Evolutionary conservation across 768 basidiomycete species (phyloP).

Genomic region (Mycena albidolilacea): DNA sequence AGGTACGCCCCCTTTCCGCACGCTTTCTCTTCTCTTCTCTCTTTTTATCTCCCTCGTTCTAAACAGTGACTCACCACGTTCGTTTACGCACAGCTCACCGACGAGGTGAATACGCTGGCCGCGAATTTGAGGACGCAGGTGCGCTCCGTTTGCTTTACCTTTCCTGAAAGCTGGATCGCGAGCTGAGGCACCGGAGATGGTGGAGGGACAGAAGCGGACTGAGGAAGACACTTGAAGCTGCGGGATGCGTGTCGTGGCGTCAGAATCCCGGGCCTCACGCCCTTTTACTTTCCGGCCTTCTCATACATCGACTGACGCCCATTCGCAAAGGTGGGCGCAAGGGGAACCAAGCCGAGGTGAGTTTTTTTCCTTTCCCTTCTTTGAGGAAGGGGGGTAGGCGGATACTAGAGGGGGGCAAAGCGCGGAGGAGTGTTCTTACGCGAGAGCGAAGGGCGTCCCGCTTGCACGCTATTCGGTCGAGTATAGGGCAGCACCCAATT

Average conservation of each 20-base stretch:
- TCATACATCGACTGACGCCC: background rate
- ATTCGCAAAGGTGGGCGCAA: too few relatives aligned
- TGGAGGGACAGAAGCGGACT: too few relatives aligned
- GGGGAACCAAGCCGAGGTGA: too few relatives aligned
- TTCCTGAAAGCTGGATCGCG: too few relatives aligned
- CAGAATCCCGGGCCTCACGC: background rate
- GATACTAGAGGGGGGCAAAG: too few relatives aligned
- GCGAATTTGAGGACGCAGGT: conserved; percentile 64
- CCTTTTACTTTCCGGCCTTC: conserved; percentile 2
- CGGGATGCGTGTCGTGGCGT: background rate
- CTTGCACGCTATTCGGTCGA: conserved; percentile 2
- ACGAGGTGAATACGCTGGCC: conserved; percentile 76
- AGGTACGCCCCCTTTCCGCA: too few relatives aligned
- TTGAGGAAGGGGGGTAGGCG: background rate
- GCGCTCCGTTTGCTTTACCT: background rate
- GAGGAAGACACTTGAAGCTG: too few relatives aligned
- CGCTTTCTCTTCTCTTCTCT: too few relatives aligned
- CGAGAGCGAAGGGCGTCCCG: conserved; percentile 9
- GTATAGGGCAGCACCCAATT: conserved; percentile 10
- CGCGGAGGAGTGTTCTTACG: background rate
- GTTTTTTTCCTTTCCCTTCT: background rate
- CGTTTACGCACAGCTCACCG: conserved; percentile 51
- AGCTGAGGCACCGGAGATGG: too few relatives aligned
- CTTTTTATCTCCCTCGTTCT: too few relatives aligned
- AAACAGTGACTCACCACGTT: too few relatives aligned